Base-by-base conservation (phyloP, 345 rosid species). In the Psidium friedrichsthalianum region DNA sequence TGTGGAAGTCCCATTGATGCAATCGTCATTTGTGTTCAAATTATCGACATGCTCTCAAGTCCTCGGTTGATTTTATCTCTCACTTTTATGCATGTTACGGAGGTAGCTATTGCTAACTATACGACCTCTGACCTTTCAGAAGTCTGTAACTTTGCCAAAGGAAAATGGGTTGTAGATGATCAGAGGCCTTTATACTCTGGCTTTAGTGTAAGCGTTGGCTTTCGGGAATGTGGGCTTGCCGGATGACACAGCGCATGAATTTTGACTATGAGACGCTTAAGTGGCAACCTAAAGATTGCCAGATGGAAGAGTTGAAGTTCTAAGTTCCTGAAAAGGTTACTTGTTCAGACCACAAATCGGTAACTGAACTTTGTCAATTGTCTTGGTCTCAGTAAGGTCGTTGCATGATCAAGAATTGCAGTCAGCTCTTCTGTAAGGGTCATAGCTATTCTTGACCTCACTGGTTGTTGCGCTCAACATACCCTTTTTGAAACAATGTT, bases 221-320 rank as follows among this genome's bases (percentile, higher is more conserved):
- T 85, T 95, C 99, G 42, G 84, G 83, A 36, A 95, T 93, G 98
- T 97, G 99, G 99, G 98, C 99, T 32, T 95, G 99, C 89, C 91
- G 94, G 87, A 88, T 95, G 90, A 97, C 93, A 90, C 96, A 95
- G 87, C 97, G 98, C 58, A 91, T 88, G 85, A 98, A 95, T 89
- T 97, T 97, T 88, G 88, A 94, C 78, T 95, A 91, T 64, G 99
- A 97, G 89, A 93, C 84, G 69, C 85, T 94, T 69, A 90, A 93
- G 82, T 97, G 99, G 99, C 97, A 95, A 84, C 96, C 99, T 44
- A 94, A 92, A 89, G 88, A 90, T 87, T 97, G 99, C 90, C 86
- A 93, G 87, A 91, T 95, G 93, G 97, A 95, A 90, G 94, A 88
- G 69, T 97, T 97, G 94, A 94, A 89, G 90, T 47, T 85, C 93